Percentiles rank a stretch among this genome's conserved stretches.
Evolutionary conservation across 192 early-diverging fungal genomes (phyloP).

Genomic region (Helicostylum pulchrum): DNA sequence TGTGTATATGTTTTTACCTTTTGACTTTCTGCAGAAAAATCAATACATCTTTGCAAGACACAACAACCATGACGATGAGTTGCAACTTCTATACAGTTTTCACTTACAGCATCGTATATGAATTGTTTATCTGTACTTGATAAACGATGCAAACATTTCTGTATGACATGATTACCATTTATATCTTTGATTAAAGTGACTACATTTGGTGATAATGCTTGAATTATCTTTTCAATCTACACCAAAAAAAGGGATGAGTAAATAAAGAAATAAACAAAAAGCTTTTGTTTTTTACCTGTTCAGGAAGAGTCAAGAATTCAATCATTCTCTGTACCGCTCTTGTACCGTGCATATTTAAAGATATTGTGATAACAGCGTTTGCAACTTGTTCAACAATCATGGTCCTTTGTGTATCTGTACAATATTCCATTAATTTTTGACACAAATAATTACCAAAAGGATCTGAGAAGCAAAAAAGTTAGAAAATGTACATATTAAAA

Average conservation of each 20-base stretch:
- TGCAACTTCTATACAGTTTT: constrained; percentile 75
- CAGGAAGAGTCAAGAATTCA: constrained; percentile 65
- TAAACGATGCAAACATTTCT: constrained; percentile 82
- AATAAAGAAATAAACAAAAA: not conserved
- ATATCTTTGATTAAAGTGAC: constrained; percentile 85
- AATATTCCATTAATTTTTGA: constrained; percentile 82
- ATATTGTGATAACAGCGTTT: constrained; percentile 72
- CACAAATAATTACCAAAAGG: constrained; percentile 92
- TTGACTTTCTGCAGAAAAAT: constrained; percentile 69
- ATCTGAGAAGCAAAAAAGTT: constrained; percentile 43
- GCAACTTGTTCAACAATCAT: constrained; percentile 70
- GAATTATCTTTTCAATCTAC: constrained; percentile 62
- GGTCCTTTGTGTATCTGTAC: constrained; percentile 69
- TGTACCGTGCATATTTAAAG: constrained; percentile 90
- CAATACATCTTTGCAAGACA: constrained; percentile 87
- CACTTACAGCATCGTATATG: constrained; percentile 78
- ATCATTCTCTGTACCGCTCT: constrained; percentile 90
- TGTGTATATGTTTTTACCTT: constrained; percentile 35
- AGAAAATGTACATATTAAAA: too few species aligned
- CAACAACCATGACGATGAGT: constrained; percentile 90
- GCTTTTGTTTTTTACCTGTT: constrained; percentile 38
- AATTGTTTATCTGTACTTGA: constrained; percentile 78
- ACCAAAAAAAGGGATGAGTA: constrained; percentile 1
- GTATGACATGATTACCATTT: constrained; percentile 91
- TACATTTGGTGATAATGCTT: constrained; percentile 63